These are phyloP conservation scores for Xanthoparmelia taractica DNA, from an alignment of 495 filamentous ascomycete genomes.

Conservation along the genomic window DNA sequence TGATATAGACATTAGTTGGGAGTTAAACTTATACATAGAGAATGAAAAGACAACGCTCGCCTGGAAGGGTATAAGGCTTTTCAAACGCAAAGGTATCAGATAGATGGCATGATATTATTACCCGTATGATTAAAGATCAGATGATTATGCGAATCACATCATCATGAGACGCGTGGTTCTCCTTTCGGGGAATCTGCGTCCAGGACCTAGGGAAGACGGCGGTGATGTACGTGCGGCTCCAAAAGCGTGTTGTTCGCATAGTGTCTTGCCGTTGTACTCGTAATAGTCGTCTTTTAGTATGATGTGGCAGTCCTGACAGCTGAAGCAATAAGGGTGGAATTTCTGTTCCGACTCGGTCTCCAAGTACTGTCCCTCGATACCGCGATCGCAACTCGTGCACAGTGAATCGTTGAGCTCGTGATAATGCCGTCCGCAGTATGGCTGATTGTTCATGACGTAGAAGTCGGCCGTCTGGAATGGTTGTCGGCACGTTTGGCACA, in stretches of 20 bases:
- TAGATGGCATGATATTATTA: slow-evolving; percentile 16
- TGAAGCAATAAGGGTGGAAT: slow-evolving; percentile 82
- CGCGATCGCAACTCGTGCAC: slow-evolving; percentile 67
- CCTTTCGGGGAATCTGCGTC: slow-evolving; percentile 57
- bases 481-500: slow-evolving; percentile 72
- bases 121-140: slow-evolving; percentile 17
- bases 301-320: slow-evolving; percentile 57
- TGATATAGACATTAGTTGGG: slow-evolving; percentile 21
- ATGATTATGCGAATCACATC: slow-evolving; percentile 48
- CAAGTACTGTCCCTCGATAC: slow-evolving; percentile 94
- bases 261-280: slow-evolving; percentile 57
- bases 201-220: slow-evolving; percentile 34
- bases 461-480: slow-evolving; percentile 87
- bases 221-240: slow-evolving; percentile 41
- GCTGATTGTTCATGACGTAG: slow-evolving; percentile 79
- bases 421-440: slow-evolving; percentile 89
- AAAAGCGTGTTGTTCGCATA: slow-evolving; percentile 82
- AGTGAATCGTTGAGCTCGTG: slow-evolving; percentile 83
- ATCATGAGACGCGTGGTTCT: slow-evolving; percentile 81
- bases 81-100: slow-evolving; percentile 1
- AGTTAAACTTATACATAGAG: slow-evolving; percentile 9
- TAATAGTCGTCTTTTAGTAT: slow-evolving; percentile 62
- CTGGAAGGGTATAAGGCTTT: slow-evolving; percentile 23
- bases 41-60: slow-evolving; percentile 11
- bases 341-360: slow-evolving; percentile 71